phyloP scores from a whole-genome alignment of 768 basidiomycete species.

The Amanita polypyramis region DNA sequence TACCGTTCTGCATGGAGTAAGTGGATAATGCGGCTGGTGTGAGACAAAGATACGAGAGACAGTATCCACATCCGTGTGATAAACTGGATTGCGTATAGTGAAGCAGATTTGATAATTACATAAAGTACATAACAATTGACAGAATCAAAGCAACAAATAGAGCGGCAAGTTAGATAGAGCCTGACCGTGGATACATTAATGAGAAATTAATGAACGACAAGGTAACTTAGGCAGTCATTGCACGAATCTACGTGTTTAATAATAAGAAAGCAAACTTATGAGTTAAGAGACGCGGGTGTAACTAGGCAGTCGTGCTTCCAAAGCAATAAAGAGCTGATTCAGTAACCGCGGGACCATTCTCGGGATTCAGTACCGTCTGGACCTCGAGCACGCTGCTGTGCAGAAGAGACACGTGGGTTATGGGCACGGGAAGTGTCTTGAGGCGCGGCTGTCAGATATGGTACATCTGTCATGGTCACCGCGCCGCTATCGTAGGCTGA shows the following conservation, averaged over 20 bases:
- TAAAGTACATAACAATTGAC: conserved; percentile 13
- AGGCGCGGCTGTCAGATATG: conserved; percentile 29
- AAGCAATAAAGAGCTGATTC: conserved; percentile 21
- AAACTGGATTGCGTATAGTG: background rate
- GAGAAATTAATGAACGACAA: conserved; percentile 24
- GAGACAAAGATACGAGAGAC: conserved; percentile 1
- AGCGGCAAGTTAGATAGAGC: conserved; percentile 2
- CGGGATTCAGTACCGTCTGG: conserved; percentile 34
- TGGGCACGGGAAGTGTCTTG: conserved; percentile 28
- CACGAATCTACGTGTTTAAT: conserved; percentile 22
- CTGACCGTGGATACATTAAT: conserved; percentile 21
- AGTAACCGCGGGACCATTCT: conserved; percentile 41
- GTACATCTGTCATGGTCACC: conserved; percentile 21
- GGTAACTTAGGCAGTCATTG: conserved; percentile 19
- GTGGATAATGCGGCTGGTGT: background rate
- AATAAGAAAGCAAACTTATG: conserved; percentile 27
- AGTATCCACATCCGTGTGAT: background rate
- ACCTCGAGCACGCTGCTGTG: conserved; percentile 34
- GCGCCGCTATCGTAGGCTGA: conserved; percentile 23
- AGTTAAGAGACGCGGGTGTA: conserved; percentile 30
- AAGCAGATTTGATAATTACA: conserved; percentile 9
- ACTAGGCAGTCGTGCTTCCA: conserved; percentile 22
- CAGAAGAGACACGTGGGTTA: conserved; percentile 19
- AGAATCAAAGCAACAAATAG: conserved; percentile 12
- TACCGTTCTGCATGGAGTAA: conserved; percentile 1